Conservation (phyloP, 1,284 basidiomycete genomes). For the Phaffia rhodozyma region DNA sequence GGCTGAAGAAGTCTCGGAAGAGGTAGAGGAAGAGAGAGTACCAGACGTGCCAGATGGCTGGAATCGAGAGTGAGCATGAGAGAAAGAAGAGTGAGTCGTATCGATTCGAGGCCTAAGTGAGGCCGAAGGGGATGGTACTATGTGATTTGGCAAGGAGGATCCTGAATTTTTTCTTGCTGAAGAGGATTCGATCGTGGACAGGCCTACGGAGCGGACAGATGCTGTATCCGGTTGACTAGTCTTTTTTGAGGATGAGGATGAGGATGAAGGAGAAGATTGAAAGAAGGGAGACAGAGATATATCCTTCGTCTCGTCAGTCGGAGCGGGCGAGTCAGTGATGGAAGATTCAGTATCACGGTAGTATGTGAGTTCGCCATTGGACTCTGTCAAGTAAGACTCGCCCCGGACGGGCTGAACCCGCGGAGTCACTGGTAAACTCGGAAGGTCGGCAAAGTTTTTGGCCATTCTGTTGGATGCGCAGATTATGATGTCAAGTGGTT, state of each 20-base stretch:
- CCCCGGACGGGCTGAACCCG: too few species aligned
- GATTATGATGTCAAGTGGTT: background rate
- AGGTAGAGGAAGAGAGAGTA: constrained; percentile 15
- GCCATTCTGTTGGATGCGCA: background rate
- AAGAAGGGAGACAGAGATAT: background rate
- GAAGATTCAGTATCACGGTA: background rate
- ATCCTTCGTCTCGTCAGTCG: background rate
- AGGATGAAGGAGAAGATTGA: background rate
- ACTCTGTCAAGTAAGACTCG: background rate
- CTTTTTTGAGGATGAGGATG: too few species aligned
- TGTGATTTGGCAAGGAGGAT: too few species aligned
- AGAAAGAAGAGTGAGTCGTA: background rate
- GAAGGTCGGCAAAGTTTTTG: background rate
- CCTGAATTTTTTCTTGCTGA: too few species aligned
- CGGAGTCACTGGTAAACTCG: background rate
- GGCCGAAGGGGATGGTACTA: too few species aligned
- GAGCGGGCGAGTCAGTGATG: background rate
- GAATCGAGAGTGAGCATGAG: background rate
- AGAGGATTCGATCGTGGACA: too few species aligned
- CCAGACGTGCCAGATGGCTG: constrained; percentile 19
- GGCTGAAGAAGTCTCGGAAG: background rate
- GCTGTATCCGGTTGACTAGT: too few species aligned
- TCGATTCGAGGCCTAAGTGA: too few species aligned
- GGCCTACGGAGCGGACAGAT: too few species aligned
- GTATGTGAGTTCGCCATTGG: background rate